Conservation (phyloP, 768 basidiomycete genomes). For the Psilocybe tampanensis region DNA sequence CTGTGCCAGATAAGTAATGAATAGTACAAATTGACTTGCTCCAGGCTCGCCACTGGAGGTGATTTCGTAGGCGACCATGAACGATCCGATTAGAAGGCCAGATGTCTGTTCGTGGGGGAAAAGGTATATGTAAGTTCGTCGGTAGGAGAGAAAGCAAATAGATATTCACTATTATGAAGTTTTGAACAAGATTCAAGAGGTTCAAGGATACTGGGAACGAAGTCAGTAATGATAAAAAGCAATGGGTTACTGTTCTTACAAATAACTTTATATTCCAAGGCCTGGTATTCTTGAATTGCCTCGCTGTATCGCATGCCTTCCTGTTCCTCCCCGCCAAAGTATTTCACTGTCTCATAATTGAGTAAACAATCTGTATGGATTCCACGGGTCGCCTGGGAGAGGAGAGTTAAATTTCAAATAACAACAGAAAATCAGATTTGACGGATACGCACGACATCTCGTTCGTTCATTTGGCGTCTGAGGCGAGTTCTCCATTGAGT, state of each 20-base stretch:
- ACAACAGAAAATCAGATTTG: conserved; percentile 4
- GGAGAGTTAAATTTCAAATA: not conserved
- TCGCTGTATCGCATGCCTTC: conserved; percentile 72
- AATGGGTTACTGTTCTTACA: conserved; percentile 39
- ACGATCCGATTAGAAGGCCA: conserved; percentile 79
- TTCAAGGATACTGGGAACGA: conserved; percentile 61
- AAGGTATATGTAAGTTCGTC: not conserved
- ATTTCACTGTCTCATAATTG: conserved; percentile 87
- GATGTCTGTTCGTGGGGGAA: conserved; percentile 48
- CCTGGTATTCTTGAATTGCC: conserved; percentile 76
- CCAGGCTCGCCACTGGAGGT: conserved; percentile 47
- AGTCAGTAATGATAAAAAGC: conserved; percentile 5
- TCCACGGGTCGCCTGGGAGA: conserved; percentile 64
- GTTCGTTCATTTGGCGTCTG: conserved; percentile 81
- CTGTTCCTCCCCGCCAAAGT: conserved; percentile 85
- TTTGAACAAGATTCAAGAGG: conserved; percentile 76
- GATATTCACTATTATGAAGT: conserved; percentile 72
- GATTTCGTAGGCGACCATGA: conserved; percentile 77
- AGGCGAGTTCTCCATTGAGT: conserved; percentile 76
- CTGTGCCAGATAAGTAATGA: conserved; percentile 82
- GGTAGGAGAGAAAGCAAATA: not conserved
- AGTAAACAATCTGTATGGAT: conserved; percentile 83
- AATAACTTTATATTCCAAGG: conserved; percentile 72
- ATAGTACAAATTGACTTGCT: conserved; percentile 72
- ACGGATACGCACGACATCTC: conserved; percentile 59